phyloP scores from a whole-genome alignment of 306 rosid species.

The Argentina anserina region DNA sequence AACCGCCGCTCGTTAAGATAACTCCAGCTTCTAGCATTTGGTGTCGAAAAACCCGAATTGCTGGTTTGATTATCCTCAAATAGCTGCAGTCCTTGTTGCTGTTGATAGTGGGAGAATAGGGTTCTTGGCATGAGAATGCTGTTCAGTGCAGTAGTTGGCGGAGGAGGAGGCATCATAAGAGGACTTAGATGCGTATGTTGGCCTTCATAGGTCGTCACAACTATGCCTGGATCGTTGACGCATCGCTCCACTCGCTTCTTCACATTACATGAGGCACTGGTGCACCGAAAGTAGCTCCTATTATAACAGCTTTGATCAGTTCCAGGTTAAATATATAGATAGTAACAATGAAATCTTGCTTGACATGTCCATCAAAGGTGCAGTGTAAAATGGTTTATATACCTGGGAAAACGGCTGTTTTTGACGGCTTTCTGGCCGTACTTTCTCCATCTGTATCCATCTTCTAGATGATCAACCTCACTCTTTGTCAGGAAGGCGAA shows the following conservation, averaged over 20 bases:
- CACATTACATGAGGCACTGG: constrained; percentile 74
- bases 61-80: constrained; percentile 16
- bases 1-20: constrained; percentile 42
- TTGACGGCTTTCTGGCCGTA: constrained; percentile 98
- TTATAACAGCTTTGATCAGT: not conserved
- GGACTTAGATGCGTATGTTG: constrained; percentile 83
- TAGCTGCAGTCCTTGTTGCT: constrained; percentile 27
- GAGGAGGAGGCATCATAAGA: constrained; percentile 42
- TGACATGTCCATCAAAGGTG: not conserved
- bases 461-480: constrained; percentile 98
- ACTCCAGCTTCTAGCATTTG: not conserved
- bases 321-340: not conserved
- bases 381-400: not conserved
- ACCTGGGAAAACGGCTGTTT: constrained; percentile 96
- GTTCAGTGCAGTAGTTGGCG: not conserved
- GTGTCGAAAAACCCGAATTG: not conserved
- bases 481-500: constrained; percentile 97
- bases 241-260: constrained; percentile 93
- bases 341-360: not conserved
- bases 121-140: constrained; percentile 24
- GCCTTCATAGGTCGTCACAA: constrained; percentile 92
- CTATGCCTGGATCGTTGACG: constrained; percentile 62
- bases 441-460: constrained; percentile 99
- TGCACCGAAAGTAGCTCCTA: constrained; percentile 99
- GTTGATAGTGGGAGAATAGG: constrained; percentile 5